Percentiles rank a stretch among this genome's conserved stretches.
Evolutionary conservation across 495 filamentous ascomycete species (phyloP).

Genomic region (Symbiotaphrina buchneri): DNA sequence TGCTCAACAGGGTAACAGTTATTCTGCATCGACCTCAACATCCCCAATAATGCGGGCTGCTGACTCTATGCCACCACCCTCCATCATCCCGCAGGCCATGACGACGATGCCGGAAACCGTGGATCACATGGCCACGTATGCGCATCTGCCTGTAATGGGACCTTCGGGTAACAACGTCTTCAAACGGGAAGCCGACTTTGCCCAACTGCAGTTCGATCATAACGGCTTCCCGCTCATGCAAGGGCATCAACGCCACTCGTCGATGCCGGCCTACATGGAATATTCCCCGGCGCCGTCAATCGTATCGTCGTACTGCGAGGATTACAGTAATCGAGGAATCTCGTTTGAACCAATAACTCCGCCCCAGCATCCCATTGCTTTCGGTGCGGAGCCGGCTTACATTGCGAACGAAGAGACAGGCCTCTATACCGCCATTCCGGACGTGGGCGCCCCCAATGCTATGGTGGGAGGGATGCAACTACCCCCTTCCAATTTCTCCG

Average conservation of each 20-base stretch:
- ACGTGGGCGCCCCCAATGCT: constrained; percentile 51
- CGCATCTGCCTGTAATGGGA: constrained; percentile 13
- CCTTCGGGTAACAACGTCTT: constrained; percentile 36
- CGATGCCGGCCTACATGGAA: constrained; percentile 93
- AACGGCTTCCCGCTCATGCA: constrained; percentile 69
- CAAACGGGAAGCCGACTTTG: constrained; percentile 64
- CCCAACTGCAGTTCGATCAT: constrained; percentile 63
- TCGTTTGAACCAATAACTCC: constrained; percentile 94
- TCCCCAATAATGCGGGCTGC: constrained; percentile 75
- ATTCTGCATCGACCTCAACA: constrained; percentile 49
- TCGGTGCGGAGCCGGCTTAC: constrained; percentile 77
- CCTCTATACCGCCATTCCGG: constrained; percentile 82
- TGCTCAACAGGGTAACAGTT: constrained; percentile 56
- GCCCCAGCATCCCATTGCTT: constrained; percentile 62
- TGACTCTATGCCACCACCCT: constrained; percentile 69
- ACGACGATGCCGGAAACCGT: constrained; percentile 28
- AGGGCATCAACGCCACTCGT: constrained; percentile 74
- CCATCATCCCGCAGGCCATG: constrained; percentile 31
- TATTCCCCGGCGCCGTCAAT: constrained; percentile 97
- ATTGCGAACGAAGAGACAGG: constrained; percentile 95
- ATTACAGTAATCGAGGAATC: constrained; percentile 89
- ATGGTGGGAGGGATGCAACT: constrained; percentile 74
- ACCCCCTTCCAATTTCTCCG: constrained; percentile 65
- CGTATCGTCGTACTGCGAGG: constrained; percentile 74
- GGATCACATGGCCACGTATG: constrained; percentile 16